phyloP scores from a whole-genome alignment of 208 protist genomes.

The Zelonia costaricensis region DNA sequence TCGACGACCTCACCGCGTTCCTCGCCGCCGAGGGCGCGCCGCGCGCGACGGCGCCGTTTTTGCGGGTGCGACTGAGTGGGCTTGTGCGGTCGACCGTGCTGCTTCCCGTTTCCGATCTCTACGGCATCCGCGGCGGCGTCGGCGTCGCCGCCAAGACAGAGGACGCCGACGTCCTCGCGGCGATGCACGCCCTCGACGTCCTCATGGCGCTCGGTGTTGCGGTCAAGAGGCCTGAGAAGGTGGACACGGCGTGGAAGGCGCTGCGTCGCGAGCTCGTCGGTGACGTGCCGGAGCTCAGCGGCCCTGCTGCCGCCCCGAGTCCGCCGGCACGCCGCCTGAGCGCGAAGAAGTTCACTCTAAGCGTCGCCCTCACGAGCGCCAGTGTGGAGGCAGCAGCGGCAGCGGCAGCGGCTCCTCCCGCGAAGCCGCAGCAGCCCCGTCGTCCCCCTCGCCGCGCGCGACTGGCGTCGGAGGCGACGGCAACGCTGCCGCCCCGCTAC shows the following conservation, averaged over 20 bases:
- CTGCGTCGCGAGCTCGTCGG: constrained; percentile 13
- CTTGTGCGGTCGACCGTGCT: constrained; percentile 74
- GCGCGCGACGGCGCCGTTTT: constrained; percentile 57
- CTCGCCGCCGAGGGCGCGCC: constrained; percentile 30
- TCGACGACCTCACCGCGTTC: constrained; percentile 52
- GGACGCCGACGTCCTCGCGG: constrained; percentile 67
- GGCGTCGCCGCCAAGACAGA: constrained; percentile 54
- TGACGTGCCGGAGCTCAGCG: constrained; percentile 8
- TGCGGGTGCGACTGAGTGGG: constrained; percentile 41
- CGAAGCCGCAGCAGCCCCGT: not conserved
- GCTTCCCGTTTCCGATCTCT: constrained; percentile 65
- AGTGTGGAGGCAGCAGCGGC: not conserved
- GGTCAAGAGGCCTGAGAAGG: constrained; percentile 10
- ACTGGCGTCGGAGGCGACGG: constrained; percentile 1
- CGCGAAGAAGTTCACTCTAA: not conserved
- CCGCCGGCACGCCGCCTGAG: constrained; percentile 42
- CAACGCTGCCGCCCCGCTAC: too few species aligned
- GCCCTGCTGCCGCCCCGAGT: constrained; percentile 20
- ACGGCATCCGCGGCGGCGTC: constrained; percentile 82
- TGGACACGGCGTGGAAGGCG: constrained; percentile 22
- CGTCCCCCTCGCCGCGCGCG: constrained; percentile 4
- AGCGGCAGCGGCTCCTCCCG: not conserved
- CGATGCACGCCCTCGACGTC: constrained; percentile 87
- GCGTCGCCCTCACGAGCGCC: constrained; percentile 8
- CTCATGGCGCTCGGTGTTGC: constrained; percentile 56